phyloP scores from a whole-genome alignment of 2,329 filamentous ascomycete species.

The Ophiosphaerella narmari region DNA sequence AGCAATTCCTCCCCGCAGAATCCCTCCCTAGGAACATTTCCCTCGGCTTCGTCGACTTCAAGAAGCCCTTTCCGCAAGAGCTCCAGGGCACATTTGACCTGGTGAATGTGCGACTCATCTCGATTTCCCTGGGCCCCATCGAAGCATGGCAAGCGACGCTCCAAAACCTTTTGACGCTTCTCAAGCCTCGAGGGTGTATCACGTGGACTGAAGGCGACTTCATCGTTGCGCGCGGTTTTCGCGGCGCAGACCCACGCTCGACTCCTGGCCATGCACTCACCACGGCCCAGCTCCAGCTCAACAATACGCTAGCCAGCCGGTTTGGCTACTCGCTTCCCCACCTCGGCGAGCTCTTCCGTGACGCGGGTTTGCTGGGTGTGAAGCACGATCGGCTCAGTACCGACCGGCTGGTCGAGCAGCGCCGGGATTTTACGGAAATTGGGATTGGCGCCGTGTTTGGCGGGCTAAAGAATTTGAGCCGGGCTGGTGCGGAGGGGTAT shows the following conservation, averaged over 20 bases:
- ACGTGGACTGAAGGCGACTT: conserved; percentile 40
- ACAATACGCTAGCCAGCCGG: conserved; percentile 20
- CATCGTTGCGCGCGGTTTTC: conserved; percentile 26
- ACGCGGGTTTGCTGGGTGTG: conserved; percentile 21
- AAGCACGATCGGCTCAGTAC: conserved; percentile 34
- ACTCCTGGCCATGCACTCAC: conserved; percentile 27
- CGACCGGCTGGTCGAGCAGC: conserved; percentile 27
- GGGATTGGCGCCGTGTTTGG: conserved; percentile 32
- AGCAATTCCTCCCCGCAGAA: conserved; percentile 23
- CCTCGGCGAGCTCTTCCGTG: conserved; percentile 17
- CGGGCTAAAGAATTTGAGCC: conserved; percentile 31
- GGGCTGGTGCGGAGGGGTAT: conserved; percentile 22
- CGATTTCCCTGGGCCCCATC: conserved; percentile 30
- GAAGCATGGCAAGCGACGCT: conserved; percentile 29
- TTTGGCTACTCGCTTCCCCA: conserved; percentile 33
- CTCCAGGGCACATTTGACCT: conserved; percentile 34
- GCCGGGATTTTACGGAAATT: conserved; percentile 34
- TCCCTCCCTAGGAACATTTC: conserved; percentile 27
- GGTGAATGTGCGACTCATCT: conserved; percentile 37
- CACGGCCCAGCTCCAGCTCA: conserved; percentile 24
- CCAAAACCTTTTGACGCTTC: conserved; percentile 25
- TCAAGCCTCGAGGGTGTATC: conserved; percentile 37
- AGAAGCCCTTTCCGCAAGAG: conserved; percentile 30
- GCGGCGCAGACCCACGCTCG: conserved; percentile 8
- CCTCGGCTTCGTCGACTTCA: conserved; percentile 30